A percentile compares a stretch with the other conserved stretches of the same genome.
Evolutionary conservation across 495 filamentous ascomycete genomes (phyloP).

Genomic region (Tuber umbilicatum): DNA sequence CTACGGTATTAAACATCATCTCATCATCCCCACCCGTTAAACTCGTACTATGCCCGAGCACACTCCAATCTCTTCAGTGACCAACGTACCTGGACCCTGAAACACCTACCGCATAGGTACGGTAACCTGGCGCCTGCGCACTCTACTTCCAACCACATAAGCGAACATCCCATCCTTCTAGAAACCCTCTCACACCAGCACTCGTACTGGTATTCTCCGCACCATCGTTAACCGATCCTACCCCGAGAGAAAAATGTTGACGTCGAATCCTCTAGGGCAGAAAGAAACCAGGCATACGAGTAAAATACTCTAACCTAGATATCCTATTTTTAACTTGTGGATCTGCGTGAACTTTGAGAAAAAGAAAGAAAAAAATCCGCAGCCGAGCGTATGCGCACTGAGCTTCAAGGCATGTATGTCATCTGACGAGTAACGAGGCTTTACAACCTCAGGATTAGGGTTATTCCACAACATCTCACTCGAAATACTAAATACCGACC

Average conservation of each 20-base stretch:
- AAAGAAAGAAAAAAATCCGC: too few relatives aligned
- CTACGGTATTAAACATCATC: background rate
- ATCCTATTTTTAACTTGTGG: background rate
- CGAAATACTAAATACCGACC: background rate
- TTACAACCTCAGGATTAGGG: background rate
- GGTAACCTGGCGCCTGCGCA: constrained; percentile 5
- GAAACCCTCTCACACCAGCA: background rate
- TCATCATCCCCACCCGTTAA: background rate
- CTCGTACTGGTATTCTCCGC: background rate
- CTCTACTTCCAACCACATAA: constrained; percentile 7
- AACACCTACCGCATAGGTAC: constrained; percentile 6
- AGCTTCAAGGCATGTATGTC: background rate
- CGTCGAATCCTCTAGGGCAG: too few relatives aligned
- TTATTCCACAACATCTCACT: background rate
- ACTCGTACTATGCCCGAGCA: background rate
- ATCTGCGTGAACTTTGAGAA: background rate
- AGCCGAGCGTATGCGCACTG: too few relatives aligned
- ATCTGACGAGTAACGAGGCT: background rate
- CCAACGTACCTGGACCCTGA: background rate
- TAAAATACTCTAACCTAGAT: background rate
- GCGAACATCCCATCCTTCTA: background rate
- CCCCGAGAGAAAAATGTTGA: background rate
- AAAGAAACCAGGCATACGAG: background rate
- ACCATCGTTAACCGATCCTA: background rate
- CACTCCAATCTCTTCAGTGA: background rate